Conservation (phyloP, 768 basidiomycete genomes). For the Podaxis sp. region DNA sequence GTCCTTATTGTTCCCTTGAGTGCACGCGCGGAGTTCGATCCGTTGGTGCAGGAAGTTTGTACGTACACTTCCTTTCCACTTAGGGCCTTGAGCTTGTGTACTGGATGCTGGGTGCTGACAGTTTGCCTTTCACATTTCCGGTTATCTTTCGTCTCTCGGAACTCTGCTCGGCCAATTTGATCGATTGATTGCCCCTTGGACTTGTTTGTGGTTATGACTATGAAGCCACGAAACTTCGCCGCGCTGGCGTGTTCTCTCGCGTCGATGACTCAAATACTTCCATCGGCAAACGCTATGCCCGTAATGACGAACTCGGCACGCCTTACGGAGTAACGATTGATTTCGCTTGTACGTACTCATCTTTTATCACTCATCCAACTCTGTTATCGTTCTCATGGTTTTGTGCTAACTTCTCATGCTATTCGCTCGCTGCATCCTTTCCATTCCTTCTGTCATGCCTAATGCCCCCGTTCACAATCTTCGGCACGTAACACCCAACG, state of each 20-base stretch:
- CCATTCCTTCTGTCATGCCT: neutral
- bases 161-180: neutral
- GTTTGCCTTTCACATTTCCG: conserved; percentile 14
- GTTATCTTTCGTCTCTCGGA: neutral
- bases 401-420: neutral
- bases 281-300: conserved; percentile 95
- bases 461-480: neutral
- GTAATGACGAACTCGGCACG: conserved; percentile 98
- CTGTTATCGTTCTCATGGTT: conserved; percentile 1
- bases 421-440: neutral
- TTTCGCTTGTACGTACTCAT: conserved; percentile 65
- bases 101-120: conserved; percentile 17
- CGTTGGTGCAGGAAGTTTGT: conserved; percentile 89
- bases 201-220: neutral
- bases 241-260: conserved; percentile 85
- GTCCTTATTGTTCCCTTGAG: conserved; percentile 95
- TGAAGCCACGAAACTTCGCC: conserved; percentile 81
- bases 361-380: neutral
- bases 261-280: conserved; percentile 95
- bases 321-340: conserved; percentile 96
- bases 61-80: conserved; percentile 36
- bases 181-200: neutral
- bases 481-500: neutral
- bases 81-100: conserved; percentile 12
- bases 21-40: conserved; percentile 78